Conservation (phyloP, 768 basidiomycete genomes). For the Panaeolus papilionaceus region DNA sequence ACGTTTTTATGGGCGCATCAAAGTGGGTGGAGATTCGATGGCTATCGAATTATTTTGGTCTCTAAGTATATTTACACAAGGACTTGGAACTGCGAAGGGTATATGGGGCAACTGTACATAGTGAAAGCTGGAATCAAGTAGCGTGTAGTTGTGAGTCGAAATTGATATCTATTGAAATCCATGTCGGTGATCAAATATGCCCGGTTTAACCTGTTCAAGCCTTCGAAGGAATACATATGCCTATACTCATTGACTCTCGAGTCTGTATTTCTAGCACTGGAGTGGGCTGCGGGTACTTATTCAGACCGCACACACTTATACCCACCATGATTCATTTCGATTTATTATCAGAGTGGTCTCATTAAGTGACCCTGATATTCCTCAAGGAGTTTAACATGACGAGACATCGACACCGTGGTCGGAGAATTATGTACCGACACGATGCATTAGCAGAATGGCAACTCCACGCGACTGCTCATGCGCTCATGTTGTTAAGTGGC, state of each 20-base stretch:
- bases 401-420: background rate
- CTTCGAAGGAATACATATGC: too few species aligned
- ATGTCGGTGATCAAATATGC: too few species aligned
- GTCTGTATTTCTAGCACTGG: too few species aligned
- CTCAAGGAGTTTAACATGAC: background rate
- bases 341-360: background rate
- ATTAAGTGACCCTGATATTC: background rate
- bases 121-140: too few species aligned
- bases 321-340: background rate
- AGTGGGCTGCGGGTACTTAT: too few species aligned
- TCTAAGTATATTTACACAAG: background rate
- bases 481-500: background rate
- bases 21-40: background rate
- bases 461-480: background rate
- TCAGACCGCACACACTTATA: too few species aligned
- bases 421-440: background rate
- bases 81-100: background rate
- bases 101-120: background rate
- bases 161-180: too few species aligned
- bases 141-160: too few species aligned
- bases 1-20: conserved; percentile 12
- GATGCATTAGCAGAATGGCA: conserved; percentile 5
- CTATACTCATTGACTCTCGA: too few species aligned
- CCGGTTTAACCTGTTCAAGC: too few species aligned
- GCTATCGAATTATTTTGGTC: background rate